A percentile compares a stretch with the other conserved stretches of the same genome.
phyloP scores from a whole-genome alignment of 495 filamentous ascomycete genomes.

The Daldinia loculata region DNA sequence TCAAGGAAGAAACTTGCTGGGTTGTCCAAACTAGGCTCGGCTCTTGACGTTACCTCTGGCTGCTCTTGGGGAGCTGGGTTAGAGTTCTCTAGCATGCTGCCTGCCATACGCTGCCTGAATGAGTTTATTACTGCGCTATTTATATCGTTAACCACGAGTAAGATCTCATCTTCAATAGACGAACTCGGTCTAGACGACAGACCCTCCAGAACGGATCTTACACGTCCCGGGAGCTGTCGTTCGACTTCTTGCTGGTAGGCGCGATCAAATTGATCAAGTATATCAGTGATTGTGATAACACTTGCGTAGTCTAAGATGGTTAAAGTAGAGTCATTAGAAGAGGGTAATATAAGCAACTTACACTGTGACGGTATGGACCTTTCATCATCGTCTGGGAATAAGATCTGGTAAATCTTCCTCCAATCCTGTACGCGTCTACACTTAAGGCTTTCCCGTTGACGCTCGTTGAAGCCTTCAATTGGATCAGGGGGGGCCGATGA shows the following conservation, averaged over 20 bases:
- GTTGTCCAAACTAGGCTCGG: neutral
- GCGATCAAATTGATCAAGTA: constrained; percentile 4
- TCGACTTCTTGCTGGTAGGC: constrained; percentile 2
- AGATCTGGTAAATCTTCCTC: constrained; percentile 3
- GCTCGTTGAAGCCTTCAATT: constrained; percentile 5
- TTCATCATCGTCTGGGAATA: constrained; percentile 2
- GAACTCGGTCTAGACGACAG: neutral
- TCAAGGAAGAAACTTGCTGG: neutral
- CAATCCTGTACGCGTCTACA: constrained; percentile 5
- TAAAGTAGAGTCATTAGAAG: neutral
- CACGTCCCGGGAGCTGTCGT: neutral
- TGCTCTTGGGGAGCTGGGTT: neutral
- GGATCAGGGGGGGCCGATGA: neutral
- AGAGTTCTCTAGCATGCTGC: neutral
- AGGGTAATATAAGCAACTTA: neutral
- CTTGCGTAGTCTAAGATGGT: neutral
- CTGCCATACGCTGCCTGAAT: neutral
- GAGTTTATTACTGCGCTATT: neutral
- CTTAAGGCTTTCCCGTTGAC: neutral
- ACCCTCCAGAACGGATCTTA: neutral
- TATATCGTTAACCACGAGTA: neutral
- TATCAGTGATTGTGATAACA: neutral
- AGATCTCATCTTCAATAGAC: neutral
- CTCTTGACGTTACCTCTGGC: neutral
- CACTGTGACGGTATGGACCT: constrained; percentile 1